Evolutionary conservation across 2,329 filamentous ascomycete genomes (phyloP).

Genomic region (Talaromyces sp.): DNA sequence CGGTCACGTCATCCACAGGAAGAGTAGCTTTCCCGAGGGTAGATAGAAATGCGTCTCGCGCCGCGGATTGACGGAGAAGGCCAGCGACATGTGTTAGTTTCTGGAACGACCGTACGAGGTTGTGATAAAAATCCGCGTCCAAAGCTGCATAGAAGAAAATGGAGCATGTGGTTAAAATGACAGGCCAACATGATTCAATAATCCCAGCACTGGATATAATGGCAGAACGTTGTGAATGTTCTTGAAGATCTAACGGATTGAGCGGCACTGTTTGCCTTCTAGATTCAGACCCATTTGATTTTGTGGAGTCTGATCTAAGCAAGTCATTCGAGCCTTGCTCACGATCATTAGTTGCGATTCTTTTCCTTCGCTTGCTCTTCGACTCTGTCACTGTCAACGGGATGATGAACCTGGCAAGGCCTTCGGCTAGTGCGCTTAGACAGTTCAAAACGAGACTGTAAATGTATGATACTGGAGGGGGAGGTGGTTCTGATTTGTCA

Average conservation of each 20-base stretch:
- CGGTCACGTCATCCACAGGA: constrained; percentile 61
- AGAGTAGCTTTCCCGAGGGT: constrained; percentile 91
- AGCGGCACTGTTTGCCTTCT: constrained; percentile 53
- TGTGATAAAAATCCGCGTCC: constrained; percentile 91
- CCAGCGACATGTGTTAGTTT: constrained; percentile 94
- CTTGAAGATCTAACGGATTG: constrained; percentile 74
- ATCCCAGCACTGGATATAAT: constrained; percentile 76
- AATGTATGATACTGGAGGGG: constrained; percentile 85
- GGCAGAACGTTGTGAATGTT: constrained; percentile 67
- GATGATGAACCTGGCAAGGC: constrained; percentile 86
- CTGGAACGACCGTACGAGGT: constrained; percentile 86
- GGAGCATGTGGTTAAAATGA: constrained; percentile 88
- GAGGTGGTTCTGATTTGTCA: constrained; percentile 82
- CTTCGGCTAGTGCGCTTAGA: constrained; percentile 85
- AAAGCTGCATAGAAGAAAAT: constrained; percentile 90
- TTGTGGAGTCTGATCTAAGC: constrained; percentile 31
- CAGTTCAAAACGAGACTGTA: constrained; percentile 87
- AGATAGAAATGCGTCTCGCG: constrained; percentile 89
- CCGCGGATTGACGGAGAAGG: constrained; percentile 75
- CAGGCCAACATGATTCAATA: constrained; percentile 92
- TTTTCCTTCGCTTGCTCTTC: constrained; percentile 49
- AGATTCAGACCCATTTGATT: constrained; percentile 23
- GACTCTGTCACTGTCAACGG: constrained; percentile 81
- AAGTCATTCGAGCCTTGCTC: constrained; percentile 30
- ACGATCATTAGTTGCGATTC: constrained; percentile 35